Conservation (phyloP, 495 filamentous ascomycete genomes). For the Trichoderma reesei region DNA sequence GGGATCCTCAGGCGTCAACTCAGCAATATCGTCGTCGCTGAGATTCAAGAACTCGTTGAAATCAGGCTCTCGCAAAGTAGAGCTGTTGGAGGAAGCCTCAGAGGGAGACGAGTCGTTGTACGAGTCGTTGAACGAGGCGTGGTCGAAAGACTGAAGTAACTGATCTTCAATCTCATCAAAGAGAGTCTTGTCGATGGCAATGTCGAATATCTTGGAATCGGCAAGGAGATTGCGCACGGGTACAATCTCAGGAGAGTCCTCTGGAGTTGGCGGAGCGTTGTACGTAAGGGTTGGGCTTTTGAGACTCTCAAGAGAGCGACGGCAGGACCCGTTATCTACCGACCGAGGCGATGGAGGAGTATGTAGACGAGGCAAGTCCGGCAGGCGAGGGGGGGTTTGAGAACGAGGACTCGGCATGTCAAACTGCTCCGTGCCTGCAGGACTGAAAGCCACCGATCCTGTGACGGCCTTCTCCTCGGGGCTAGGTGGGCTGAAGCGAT, state of each 20-base stretch:
- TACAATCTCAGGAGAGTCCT: constrained; percentile 17
- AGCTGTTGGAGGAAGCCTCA: constrained; percentile 6
- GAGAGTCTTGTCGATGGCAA: constrained; percentile 14
- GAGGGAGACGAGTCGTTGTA: background rate
- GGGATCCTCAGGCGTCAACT: constrained; percentile 20
- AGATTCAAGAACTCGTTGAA: constrained; percentile 36
- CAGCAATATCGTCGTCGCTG: constrained; percentile 39
- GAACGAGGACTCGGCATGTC: background rate
- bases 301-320: background rate
- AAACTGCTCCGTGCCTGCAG: background rate
- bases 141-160: background rate
- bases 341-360: constrained; percentile 16
- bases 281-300: background rate
- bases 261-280: constrained; percentile 14
- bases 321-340: constrained; percentile 12
- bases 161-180: background rate
- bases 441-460: background rate
- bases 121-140: background rate
- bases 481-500: constrained; percentile 1
- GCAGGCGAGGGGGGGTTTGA: background rate
- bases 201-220: constrained; percentile 15
- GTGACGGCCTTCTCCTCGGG: background rate
- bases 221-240: constrained; percentile 14
- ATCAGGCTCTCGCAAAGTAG: constrained; percentile 30
- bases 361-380: background rate